Conservation (phyloP, 2,329 filamentous ascomycete species). For the Acrodontium crateriforme region DNA sequence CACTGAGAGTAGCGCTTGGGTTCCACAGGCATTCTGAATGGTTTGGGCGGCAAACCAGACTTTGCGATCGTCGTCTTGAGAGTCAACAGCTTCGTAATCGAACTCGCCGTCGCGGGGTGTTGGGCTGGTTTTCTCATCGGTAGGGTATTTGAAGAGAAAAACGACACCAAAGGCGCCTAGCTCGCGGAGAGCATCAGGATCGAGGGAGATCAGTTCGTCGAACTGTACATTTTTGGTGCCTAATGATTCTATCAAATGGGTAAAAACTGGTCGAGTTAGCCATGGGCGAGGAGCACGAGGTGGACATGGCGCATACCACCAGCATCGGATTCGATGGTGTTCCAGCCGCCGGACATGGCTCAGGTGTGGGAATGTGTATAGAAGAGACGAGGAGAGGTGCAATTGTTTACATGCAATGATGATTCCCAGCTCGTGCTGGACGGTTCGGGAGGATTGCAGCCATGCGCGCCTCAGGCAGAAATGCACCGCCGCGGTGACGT, state of each 20-base stretch:
- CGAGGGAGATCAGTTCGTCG: constrained; percentile 85
- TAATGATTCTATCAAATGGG: constrained; percentile 82
- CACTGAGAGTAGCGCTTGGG: constrained; percentile 84
- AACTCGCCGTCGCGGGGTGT: constrained; percentile 69
- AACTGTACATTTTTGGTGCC: constrained; percentile 92
- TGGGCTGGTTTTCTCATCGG: constrained; percentile 48
- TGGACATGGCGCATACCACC: constrained; percentile 40
- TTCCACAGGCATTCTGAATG: constrained; percentile 97
- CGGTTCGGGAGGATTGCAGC: too few species aligned
- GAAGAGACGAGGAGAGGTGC: too few species aligned
- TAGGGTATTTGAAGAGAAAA: constrained; percentile 96
- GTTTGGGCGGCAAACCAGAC: constrained; percentile 95
- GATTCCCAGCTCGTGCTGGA: too few species aligned
- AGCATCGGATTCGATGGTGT: constrained; percentile 94
- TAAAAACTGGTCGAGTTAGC: constrained; percentile 49
- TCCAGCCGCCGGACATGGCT: constrained; percentile 58
- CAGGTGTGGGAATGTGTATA: too few species aligned
- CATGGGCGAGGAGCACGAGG: not conserved
- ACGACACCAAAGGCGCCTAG: constrained; percentile 60
- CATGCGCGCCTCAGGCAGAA: too few species aligned
- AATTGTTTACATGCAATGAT: too few species aligned
- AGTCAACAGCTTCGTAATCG: constrained; percentile 58
- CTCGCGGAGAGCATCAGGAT: constrained; percentile 56
- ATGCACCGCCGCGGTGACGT: too few species aligned
- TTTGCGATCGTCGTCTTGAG: constrained; percentile 22